These are phyloP conservation scores for Grifola frondosa DNA, from an alignment of 1,284 basidiomycete species.

Conservation along the genomic window DNA sequence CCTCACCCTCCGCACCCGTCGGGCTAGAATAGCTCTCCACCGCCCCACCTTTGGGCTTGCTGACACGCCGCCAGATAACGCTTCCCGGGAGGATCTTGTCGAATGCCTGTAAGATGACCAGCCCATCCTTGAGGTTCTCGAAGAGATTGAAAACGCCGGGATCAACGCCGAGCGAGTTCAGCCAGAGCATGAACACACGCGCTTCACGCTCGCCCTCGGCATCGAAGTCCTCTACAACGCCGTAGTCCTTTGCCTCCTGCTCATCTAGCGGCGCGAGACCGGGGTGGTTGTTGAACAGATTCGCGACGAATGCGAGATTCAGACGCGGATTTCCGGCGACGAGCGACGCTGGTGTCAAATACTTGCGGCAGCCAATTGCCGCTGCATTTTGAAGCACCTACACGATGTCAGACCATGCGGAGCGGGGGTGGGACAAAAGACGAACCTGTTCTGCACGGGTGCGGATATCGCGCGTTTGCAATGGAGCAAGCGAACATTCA, in stretches of 20 bases:
- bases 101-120: constrained; percentile 92
- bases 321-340: constrained; percentile 96
- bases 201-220: constrained; percentile 98
- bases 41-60: constrained; percentile 79
- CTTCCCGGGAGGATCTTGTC: constrained; percentile 93
- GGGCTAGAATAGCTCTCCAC: constrained; percentile 33
- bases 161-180: constrained; percentile 95
- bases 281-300: constrained; percentile 98
- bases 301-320: constrained; percentile 97
- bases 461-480: constrained; percentile 83
- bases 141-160: constrained; percentile 96
- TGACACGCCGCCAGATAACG: constrained; percentile 92
- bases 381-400: constrained; percentile 91
- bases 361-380: constrained; percentile 92
- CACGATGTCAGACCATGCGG: not conserved
- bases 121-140: constrained; percentile 91
- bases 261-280: constrained; percentile 92
- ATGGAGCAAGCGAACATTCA: constrained; percentile 88
- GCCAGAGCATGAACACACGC: constrained; percentile 96
- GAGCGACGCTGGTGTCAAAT: constrained; percentile 89
- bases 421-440: not conserved
- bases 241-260: constrained; percentile 80
- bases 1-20: constrained; percentile 57
- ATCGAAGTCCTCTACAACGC: constrained; percentile 95
- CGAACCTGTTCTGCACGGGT: constrained; percentile 81